These are phyloP conservation scores for Przewalskia tangutica DNA, from an alignment of 257 asterid genomes.

Conservation along the genomic window DNA sequence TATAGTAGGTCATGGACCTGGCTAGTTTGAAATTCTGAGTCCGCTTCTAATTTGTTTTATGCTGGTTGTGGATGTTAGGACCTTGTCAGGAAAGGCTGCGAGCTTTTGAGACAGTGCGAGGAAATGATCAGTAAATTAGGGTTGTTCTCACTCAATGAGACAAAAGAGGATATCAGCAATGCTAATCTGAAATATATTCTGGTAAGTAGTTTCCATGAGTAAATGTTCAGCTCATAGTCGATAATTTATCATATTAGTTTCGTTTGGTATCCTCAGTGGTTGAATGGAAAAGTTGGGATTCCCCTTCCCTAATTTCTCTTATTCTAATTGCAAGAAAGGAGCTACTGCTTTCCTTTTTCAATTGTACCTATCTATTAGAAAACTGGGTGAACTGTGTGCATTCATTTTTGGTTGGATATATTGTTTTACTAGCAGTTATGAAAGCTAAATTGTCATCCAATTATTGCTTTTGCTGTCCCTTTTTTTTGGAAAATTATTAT, in stretches of 20 bases:
- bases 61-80: conserved; percentile 29
- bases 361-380: background rate
- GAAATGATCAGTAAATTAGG: conserved; percentile 80
- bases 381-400: background rate
- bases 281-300: background rate
- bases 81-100: conserved; percentile 57
- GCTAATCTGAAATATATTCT: conserved; percentile 72
- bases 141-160: conserved; percentile 69
- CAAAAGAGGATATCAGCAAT: conserved; percentile 86
- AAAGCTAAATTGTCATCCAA: background rate
- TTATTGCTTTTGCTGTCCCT: background rate
- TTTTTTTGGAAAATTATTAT: background rate
- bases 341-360: background rate
- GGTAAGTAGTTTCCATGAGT: conserved; percentile 30
- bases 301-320: background rate
- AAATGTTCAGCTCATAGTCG: background rate
- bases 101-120: conserved; percentile 60
- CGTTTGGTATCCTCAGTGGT: background rate
- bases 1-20: background rate
- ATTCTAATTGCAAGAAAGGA: background rate
- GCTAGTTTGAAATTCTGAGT: background rate
- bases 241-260: background rate
- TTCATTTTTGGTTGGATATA: background rate
- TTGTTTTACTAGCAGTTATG: background rate
- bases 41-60: background rate